Conservation (phyloP, 345 rosid genomes). For the Eucalyptus sideroxylon region DNA sequence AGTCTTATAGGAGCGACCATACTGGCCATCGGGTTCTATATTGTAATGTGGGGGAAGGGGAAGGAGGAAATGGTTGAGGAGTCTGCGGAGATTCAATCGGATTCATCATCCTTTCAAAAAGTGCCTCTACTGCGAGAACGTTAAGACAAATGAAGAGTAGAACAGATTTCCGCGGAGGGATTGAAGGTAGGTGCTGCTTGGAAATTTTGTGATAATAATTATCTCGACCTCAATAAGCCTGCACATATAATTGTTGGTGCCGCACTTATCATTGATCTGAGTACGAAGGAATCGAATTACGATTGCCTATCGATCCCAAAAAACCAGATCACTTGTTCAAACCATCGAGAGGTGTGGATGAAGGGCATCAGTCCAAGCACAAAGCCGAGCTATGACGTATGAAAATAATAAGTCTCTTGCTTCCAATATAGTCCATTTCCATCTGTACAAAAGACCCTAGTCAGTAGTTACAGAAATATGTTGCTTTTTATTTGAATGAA, state of each 20-base stretch:
- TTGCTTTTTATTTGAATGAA: background rate
- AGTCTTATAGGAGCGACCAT: conserved; percentile 15
- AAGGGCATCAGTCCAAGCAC: background rate
- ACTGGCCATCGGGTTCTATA: conserved; percentile 13
- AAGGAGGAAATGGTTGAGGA: conserved; percentile 10
- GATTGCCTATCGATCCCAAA: background rate
- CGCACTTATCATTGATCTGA: background rate
- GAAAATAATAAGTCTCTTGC: background rate
- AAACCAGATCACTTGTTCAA: background rate
- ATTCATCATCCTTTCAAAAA: background rate
- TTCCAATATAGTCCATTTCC: background rate
- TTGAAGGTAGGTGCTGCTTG: background rate
- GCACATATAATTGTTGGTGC: background rate
- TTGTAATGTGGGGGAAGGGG: conserved; percentile 23
- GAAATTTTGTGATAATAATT: background rate
- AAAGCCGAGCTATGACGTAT: background rate
- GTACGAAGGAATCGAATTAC: background rate
- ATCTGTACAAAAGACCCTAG: background rate
- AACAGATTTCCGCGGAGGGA: background rate
- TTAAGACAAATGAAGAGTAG: background rate
- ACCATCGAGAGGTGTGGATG: background rate
- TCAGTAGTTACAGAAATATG: background rate
- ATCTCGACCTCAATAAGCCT: background rate
- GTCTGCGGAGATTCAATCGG: background rate
- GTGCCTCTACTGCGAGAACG: conserved; percentile 3